Evolutionary conservation across 2,329 filamentous ascomycete genomes (phyloP), one percentile per base, ranked within the genome.

Genomic region (Fusarium virguliforme): DNA sequence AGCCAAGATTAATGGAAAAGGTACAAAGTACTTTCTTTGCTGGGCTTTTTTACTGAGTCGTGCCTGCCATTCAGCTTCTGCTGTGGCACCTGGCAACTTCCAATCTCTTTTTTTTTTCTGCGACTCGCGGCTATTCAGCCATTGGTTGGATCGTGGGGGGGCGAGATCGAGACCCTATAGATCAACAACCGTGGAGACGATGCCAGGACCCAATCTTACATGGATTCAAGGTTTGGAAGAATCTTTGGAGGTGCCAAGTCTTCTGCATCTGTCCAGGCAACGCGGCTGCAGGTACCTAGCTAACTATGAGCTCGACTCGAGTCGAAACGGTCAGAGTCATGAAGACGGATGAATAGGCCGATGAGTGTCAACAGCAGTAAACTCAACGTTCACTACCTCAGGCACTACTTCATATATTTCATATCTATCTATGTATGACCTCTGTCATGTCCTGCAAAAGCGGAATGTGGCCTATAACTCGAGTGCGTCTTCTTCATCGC

Each of bases 401-500:
- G 46, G 34, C 43, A 60, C 37, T 38, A n/a, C 53, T 38, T 72
- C 53, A 54, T 63, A 18, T 63, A 58, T 72, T 30, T 66, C 43
- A 54, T 50, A 41, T 72, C 54, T 66, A 72, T 69, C 57, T 71
- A 70, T 51, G 57, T 71, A 70, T 51, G 57, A 67, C 65, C 68
- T 57, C 37, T 34, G 40, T 72, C 65, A 72, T 70, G 61, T 63
- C 71, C 65, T 69, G 65, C 7, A 37, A 59, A 6, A 62, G 58
- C 61, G 72, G 65, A 61, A 60, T 50, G 35, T 66, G 61, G 68
- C 65, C 68, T 40, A 72, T 70, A 72, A 66, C 69, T 73, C 67
- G 69, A 75, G 70, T 64, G 68, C 65, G 70, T 75, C 72, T 75
- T 75, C 70, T 75, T 75, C 72, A 75, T 76, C 72, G 61, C 68